Percentiles rank a stretch among this genome's conserved stretches.
Conservation (phyloP, 75 land plant genomes). For the Pinus tabuliformis region DNA sequence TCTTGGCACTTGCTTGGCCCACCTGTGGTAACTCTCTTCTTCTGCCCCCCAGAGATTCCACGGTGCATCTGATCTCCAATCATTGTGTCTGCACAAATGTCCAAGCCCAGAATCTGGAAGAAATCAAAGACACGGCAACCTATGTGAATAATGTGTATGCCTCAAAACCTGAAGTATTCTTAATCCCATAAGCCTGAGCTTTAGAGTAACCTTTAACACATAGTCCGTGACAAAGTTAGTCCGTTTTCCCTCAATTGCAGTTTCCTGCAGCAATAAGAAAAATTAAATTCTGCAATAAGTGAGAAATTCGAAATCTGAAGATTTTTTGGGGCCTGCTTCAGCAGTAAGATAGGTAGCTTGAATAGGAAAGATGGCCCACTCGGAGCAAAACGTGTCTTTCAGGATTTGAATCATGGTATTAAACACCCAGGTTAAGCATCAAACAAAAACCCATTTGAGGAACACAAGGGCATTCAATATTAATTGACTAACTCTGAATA, state of each 20-base stretch:
- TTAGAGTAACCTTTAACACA: conserved; percentile 26
- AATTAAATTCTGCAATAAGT: not conserved
- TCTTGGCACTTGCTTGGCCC: conserved; percentile 32
- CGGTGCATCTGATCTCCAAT: conserved; percentile 66
- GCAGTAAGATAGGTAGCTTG: not conserved
- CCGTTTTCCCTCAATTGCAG: conserved; percentile 27
- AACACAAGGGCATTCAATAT: not conserved
- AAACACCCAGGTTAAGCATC: not conserved
- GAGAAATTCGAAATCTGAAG: not conserved
- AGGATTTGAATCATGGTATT: too few species aligned
- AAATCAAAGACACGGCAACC: conserved; percentile 42
- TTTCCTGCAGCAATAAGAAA: conserved; percentile 19
- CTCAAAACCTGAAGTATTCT: not conserved
- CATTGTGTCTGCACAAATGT: conserved; percentile 31
- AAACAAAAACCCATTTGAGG: not conserved
- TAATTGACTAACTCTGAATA: not conserved
- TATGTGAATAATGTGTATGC: conserved; percentile 45
- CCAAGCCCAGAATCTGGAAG: conserved; percentile 23
- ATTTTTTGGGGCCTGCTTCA: not conserved
- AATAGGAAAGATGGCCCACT: not conserved
- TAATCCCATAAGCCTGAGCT: not conserved
- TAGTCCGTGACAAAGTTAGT: conserved; percentile 35
- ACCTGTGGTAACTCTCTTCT: conserved; percentile 75
- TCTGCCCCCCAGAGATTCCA: conserved; percentile 86
- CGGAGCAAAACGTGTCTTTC: too few species aligned